phyloP scores from a whole-genome alignment of 306 rosid species.

The Rubus idaeus region DNA sequence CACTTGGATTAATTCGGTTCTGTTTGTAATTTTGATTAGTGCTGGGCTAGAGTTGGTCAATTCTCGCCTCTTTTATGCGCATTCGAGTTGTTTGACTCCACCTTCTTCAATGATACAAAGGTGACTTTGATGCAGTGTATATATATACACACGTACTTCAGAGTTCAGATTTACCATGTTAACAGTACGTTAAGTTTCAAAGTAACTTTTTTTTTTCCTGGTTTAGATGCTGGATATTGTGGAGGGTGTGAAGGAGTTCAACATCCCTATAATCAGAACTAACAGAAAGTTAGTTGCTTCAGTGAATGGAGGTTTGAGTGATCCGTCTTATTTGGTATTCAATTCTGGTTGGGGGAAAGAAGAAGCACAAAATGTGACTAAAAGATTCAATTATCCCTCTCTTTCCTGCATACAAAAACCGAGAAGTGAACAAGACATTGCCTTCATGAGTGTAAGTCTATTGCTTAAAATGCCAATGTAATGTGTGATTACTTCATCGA shows the following conservation, averaged over 20 bases:
- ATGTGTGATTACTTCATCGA: too few species aligned
- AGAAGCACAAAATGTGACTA: slow-evolving; percentile 13
- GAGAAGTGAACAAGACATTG: slow-evolving; percentile 61
- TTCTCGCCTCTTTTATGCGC: slow-evolving; percentile 41
- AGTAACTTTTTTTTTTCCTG: not conserved
- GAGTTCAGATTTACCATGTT: not conserved
- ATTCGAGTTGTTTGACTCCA: slow-evolving; percentile 59
- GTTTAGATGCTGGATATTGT: slow-evolving; percentile 52
- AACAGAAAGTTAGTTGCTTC: slow-evolving; percentile 61
- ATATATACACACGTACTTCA: not conserved
- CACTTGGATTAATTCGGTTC: not conserved
- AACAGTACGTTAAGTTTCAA: not conserved
- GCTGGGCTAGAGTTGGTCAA: slow-evolving; percentile 19
- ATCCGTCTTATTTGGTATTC: slow-evolving; percentile 61
- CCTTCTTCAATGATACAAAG: slow-evolving; percentile 54
- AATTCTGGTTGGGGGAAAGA: slow-evolving; percentile 51
- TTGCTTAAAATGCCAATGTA: not conserved
- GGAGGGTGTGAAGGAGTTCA: slow-evolving; percentile 47
- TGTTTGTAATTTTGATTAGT: slow-evolving; percentile 31
- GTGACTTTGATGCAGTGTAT: slow-evolving; percentile 15
- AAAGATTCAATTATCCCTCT: slow-evolving; percentile 53
- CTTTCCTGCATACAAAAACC: slow-evolving; percentile 44
- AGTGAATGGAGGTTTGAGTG: slow-evolving; percentile 57
- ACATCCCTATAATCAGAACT: slow-evolving; percentile 52
- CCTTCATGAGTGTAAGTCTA: slow-evolving; percentile 62